Percentiles rank a stretch among this genome's conserved stretches.
Conservation (phyloP, 169 alveolate species). For the Perkinsus chesapeaki region DNA sequence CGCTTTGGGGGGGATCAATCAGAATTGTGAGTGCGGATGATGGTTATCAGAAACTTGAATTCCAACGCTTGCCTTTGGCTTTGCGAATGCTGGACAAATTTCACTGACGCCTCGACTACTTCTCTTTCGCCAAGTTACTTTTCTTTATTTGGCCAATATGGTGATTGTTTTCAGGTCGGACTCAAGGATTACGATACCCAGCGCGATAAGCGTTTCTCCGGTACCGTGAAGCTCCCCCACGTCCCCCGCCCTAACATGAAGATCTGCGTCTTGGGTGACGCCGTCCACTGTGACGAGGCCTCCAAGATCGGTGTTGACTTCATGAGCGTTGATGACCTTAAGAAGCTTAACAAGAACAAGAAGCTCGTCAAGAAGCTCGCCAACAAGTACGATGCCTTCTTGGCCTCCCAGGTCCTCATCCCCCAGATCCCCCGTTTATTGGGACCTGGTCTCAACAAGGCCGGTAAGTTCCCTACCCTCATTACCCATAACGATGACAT, state of each 20-base stretch:
- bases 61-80: background rate
- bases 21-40: background rate
- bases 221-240: slow-evolving; percentile 94
- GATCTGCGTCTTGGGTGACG: slow-evolving; percentile 98
- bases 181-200: slow-evolving; percentile 98
- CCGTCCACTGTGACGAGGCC: slow-evolving; percentile 97
- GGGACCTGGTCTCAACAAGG: slow-evolving; percentile 98
- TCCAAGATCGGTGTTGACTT: slow-evolving; percentile 87
- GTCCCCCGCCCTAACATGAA: slow-evolving; percentile 86
- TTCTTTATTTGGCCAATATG: background rate
- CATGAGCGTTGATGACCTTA: slow-evolving; percentile 95
- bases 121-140: background rate
- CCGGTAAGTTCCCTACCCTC: slow-evolving; percentile 98
- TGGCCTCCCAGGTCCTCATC: slow-evolving; percentile 96
- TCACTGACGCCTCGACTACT: background rate
- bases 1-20: background rate
- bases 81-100: background rate
- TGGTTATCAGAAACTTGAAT: background rate
- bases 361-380: slow-evolving; percentile 94
- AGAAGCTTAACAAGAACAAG: slow-evolving; percentile 97
- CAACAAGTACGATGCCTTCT: slow-evolving; percentile 87
- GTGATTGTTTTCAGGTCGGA: background rate
- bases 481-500: slow-evolving; percentile 92
- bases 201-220: slow-evolving; percentile 99
- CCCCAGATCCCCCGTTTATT: slow-evolving; percentile 97